Percentiles rank a stretch among this genome's conserved stretches.
phyloP scores from a whole-genome alignment of 345 rosid genomes.

The Ceriops tagal region DNA sequence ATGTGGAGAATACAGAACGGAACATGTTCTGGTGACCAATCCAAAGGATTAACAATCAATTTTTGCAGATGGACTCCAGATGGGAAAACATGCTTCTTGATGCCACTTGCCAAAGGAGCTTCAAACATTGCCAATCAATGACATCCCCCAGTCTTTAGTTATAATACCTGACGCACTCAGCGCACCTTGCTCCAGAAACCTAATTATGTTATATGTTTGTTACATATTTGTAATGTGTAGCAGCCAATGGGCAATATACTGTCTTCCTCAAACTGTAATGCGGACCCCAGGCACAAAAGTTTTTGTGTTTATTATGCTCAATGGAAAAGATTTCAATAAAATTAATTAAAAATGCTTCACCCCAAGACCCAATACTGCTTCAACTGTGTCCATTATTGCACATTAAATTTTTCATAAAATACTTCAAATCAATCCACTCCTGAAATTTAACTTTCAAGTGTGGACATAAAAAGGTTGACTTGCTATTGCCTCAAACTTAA shows the following conservation, averaged over 20 bases:
- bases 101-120: not conserved
- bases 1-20: not conserved
- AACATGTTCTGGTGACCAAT: not conserved
- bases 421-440: not conserved
- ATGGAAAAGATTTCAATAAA: not conserved
- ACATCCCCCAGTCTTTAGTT: not conserved
- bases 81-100: not conserved
- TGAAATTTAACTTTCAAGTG: not conserved
- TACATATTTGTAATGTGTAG: not conserved
- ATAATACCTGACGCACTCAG: not conserved
- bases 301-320: not conserved
- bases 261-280: not conserved
- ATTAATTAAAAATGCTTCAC: not conserved
- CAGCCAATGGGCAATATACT: not conserved
- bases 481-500: not conserved
- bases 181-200: not conserved
- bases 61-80: too few relatives aligned
- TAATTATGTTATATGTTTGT: not conserved
- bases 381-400: not conserved
- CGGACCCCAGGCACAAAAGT: not conserved
- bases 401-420: not conserved
- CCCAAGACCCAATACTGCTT: not conserved
- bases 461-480: not conserved
- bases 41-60: not conserved
- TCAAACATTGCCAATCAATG: not conserved